A percentile compares a stretch with the other conserved stretches of the same genome.
Evolutionary conservation across 139 green algal genomes (phyloP).

Genomic region (Eudorina sp.): DNA sequence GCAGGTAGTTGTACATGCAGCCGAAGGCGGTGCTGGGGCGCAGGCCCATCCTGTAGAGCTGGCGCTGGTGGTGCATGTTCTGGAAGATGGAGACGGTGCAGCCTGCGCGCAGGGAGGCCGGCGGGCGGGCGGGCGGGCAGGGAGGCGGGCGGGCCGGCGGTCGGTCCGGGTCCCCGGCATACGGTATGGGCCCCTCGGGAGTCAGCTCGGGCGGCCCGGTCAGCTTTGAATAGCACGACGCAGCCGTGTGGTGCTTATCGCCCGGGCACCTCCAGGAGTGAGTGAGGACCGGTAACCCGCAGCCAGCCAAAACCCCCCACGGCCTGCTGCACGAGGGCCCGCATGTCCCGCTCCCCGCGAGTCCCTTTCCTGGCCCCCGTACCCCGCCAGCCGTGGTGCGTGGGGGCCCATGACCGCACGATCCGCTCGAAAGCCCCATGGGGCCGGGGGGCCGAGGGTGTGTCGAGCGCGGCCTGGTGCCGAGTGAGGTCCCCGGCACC

Average conservation of each 20-base stretch:
- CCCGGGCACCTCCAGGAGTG: too few relatives aligned
- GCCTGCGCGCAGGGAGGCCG: background rate
- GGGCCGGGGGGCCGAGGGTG: too few relatives aligned
- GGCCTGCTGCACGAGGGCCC: too few relatives aligned
- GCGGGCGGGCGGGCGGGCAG: background rate
- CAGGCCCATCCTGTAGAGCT: background rate
- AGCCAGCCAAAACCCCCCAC: too few relatives aligned
- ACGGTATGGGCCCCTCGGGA: background rate
- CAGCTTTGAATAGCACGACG: background rate
- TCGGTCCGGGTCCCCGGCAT: background rate
- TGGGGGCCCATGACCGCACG: too few relatives aligned
- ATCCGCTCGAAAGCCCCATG: too few relatives aligned
- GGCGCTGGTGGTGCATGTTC: background rate
- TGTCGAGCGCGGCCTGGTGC: background rate
- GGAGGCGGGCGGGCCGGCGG: too few relatives aligned
- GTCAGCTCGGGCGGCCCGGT: background rate
- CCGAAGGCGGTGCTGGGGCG: background rate
- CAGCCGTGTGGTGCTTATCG: background rate
- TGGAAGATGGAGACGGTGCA: background rate
- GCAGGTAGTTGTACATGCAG: conserved; percentile 7
- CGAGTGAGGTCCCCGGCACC: background rate
- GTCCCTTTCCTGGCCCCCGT: too few relatives aligned
- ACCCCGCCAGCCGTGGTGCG: too few relatives aligned
- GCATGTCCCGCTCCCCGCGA: too few relatives aligned
- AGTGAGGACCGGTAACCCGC: too few relatives aligned